Base-by-base conservation (phyloP, 163 green algal species). In the Prototheca cutis region DNA sequence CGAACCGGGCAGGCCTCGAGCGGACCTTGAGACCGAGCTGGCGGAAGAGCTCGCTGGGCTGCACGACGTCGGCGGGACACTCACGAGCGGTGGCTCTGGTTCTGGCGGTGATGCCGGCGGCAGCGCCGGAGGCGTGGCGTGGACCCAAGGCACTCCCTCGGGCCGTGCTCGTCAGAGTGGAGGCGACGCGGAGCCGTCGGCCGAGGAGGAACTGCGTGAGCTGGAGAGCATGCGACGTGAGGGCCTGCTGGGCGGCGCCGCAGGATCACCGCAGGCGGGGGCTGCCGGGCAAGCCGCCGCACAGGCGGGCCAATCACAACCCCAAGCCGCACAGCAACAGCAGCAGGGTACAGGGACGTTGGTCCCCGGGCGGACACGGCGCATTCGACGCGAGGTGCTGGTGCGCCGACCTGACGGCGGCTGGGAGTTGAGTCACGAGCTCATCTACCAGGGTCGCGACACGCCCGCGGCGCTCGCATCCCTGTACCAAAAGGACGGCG, bases 401-500 rank as follows among this genome's bases (percentile, higher is more conserved):
- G 15, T 58, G 21, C 59, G 55, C 29, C 27, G 36, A 6, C 17
- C 23, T 10, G 18, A 72, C 45, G 63, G 59, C 33, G 48, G n/a
- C 25, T 70, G 36, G 30, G 29, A n/a, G 59, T 58, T 58, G 47
- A 61, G 47, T 6, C 66, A 74, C 24, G 63, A 77, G 31, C 53
- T 77, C 15, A 33, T 67, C 5, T 77, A 77, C 48, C 6, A 31
- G 7, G 69, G 69, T 1, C 58, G 69, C 15, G 69, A 77, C 42
- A 45, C 51, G 10, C 63, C 69, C 8, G 31, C 58, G 42, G 45
- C 63, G 63, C 60, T 77, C 40, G 58, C 66, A 18, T 72, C 63
- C 3, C 59, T 77, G 8, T 77, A 77, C 55, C 63, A 62, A 42
- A 72, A 68, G 55, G 68, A 68, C 55, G 62, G 59, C 13, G 19